phyloP scores from a whole-genome alignment of 108 stramenopile genomes.

The Bacterosira constricta region DNA sequence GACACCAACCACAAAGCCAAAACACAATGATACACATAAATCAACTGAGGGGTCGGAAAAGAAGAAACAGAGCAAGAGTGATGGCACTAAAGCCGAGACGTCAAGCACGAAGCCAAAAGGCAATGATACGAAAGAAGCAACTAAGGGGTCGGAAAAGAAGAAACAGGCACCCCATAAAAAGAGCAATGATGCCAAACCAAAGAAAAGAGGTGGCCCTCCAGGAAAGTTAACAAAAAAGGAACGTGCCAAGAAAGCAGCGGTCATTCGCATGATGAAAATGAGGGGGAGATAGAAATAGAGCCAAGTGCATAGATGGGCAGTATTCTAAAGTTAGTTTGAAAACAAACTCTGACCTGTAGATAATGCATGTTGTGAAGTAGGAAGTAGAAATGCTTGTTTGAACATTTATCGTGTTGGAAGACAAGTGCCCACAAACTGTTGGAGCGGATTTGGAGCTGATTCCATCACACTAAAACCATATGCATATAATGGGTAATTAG shows the following conservation, averaged over 20 bases:
- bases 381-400: too few relatives aligned
- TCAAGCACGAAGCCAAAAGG: background rate
- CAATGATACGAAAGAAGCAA: background rate
- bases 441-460: too few relatives aligned
- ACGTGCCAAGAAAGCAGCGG: conserved; percentile 40
- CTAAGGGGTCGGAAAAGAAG: background rate
- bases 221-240: conserved; percentile 42
- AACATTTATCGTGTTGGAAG: too few relatives aligned
- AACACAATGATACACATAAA: background rate
- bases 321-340: too few relatives aligned
- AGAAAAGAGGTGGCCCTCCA: background rate
- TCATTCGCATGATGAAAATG: conserved; percentile 10
- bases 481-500: too few relatives aligned
- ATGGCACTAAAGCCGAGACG: background rate
- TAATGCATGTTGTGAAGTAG: too few relatives aligned
- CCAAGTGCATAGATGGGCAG: background rate
- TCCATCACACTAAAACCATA: too few relatives aligned
- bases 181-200: background rate
- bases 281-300: conserved; percentile 6
- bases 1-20: conserved; percentile 2
- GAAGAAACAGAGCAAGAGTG: background rate
- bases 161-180: too few relatives aligned
- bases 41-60: background rate
- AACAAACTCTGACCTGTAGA: too few relatives aligned
- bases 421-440: too few relatives aligned